Evolutionary conservation across 1,284 basidiomycete species (phyloP).

Genomic region (Vanrija humicola): DNA sequence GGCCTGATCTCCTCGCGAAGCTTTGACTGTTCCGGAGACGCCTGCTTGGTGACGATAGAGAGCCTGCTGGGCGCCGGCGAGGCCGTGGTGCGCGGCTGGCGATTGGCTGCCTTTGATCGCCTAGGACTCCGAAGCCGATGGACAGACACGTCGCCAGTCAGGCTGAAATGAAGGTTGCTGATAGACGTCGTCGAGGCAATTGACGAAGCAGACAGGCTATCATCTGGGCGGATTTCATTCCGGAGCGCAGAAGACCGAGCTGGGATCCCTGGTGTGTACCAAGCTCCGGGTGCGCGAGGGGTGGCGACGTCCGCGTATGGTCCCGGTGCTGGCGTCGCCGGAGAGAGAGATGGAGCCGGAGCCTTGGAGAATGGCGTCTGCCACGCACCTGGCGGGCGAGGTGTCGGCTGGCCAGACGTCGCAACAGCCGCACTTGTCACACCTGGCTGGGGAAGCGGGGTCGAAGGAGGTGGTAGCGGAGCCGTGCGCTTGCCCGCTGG

Average conservation of each 20-base stretch:
- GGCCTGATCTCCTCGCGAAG: neutral
- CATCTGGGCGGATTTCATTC: conserved; percentile 18
- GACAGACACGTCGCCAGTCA: conserved; percentile 19
- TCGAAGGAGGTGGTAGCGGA: no score
- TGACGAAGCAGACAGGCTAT: conserved; percentile 5
- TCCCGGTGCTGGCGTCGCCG: neutral
- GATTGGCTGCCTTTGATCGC: neutral
- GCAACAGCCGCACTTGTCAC: no score
- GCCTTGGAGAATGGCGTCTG: conserved; percentile 1
- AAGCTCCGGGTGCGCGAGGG: conserved; percentile 29
- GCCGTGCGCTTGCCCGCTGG: no score
- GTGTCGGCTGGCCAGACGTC: conserved; percentile 9
- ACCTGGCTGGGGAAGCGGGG: no score
- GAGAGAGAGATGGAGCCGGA: neutral
- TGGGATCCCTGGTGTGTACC: conserved; percentile 12
- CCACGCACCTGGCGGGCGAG: conserved; percentile 27
- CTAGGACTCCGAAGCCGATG: conserved; percentile 22
- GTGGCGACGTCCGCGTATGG: conserved; percentile 9
- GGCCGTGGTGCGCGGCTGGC: neutral
- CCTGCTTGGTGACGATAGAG: neutral
- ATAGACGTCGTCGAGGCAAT: no score
- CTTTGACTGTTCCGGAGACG: neutral
- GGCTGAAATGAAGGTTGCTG: neutral
- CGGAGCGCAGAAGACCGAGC: conserved; percentile 6
- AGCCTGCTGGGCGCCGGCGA: neutral